A percentile compares a stretch with the other conserved stretches of the same genome.
Conservation (phyloP, 176 grass and related monocot species). For the Aechmea fasciata region DNA sequence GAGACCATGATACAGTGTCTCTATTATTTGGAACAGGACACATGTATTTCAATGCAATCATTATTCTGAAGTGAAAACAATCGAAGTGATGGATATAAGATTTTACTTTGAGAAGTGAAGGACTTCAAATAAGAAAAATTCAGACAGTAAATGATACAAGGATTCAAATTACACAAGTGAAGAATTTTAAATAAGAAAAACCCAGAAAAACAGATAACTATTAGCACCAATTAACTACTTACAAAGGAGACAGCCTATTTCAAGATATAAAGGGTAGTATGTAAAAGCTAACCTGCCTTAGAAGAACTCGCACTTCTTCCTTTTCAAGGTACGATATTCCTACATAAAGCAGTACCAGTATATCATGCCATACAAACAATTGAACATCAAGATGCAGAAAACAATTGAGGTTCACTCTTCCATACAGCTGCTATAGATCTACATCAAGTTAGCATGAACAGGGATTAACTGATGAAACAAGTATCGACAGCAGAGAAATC, state of each 20-base stretch:
- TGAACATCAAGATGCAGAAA: conserved; percentile 21
- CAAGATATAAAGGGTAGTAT: conserved; percentile 15
- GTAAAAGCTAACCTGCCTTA: conserved; percentile 73
- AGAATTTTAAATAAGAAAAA: no score
- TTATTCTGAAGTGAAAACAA: no score
- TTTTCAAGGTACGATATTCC: conserved; percentile 95
- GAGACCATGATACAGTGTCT: no score
- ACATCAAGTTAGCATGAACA: not conserved
- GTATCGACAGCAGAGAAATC: conserved; percentile 7
- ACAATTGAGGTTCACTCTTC: conserved; percentile 14
- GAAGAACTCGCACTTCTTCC: conserved; percentile 82
- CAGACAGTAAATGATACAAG: not conserved
- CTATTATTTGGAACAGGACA: no score
- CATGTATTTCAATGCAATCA: no score
- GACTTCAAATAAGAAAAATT: conserved; percentile 8
- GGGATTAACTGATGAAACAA: conserved; percentile 14
- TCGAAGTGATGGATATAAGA: no score
- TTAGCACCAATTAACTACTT: not conserved
- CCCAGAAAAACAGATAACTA: no score
- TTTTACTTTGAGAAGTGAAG: not conserved
- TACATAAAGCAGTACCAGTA: conserved; percentile 48
- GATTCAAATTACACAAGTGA: no score
- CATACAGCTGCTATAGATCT: conserved; percentile 12
- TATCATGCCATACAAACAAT: conserved; percentile 36
- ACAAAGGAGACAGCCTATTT: not conserved